Percentiles rank a stretch among this genome's conserved stretches.
Conservation (phyloP, 805 yeast genomes). For the Candida mattraensis region DNA sequence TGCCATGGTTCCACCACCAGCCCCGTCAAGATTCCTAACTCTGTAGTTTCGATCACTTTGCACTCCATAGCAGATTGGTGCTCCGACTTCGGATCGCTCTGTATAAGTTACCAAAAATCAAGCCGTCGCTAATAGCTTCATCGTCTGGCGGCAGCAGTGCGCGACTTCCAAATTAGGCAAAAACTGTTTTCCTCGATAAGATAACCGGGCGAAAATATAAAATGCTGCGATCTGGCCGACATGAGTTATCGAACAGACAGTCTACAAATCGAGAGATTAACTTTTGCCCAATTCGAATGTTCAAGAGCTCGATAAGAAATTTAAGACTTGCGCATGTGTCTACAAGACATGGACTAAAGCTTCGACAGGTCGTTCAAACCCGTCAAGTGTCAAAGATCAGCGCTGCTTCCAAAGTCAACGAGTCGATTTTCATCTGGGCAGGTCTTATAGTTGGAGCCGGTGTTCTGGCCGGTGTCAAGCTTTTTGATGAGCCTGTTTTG, state of each 20-base stretch:
- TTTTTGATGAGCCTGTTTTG: too few relatives aligned
- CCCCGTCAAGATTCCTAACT: slow-evolving; percentile 2
- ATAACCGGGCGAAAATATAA: slow-evolving; percentile 4
- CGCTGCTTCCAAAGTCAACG: too few relatives aligned
- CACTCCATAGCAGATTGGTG: slow-evolving; percentile 11
- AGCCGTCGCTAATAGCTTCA: slow-evolving; percentile 16
- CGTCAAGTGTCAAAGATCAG: too few relatives aligned
- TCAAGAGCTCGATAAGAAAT: too few relatives aligned
- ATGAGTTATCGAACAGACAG: too few relatives aligned
- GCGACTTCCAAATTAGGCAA: slow-evolving; percentile 17
- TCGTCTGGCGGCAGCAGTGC: slow-evolving; percentile 2
- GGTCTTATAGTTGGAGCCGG: slow-evolving; percentile 9
- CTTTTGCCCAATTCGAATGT: too few relatives aligned
- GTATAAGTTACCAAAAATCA: slow-evolving; percentile 4
- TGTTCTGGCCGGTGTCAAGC: too few relatives aligned
- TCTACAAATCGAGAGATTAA: too few relatives aligned
- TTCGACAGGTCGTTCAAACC: too few relatives aligned
- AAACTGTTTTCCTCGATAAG: slow-evolving; percentile 8
- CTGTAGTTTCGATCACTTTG: slow-evolving; percentile 14
- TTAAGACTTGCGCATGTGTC: too few relatives aligned
- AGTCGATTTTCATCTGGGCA: too few relatives aligned
- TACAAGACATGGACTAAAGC: too few relatives aligned
- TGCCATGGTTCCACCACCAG: slow-evolving; percentile 2
- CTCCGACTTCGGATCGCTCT: slow-evolving; percentile 4
- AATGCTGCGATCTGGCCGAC: background rate